Conservation (phyloP, 2,329 filamentous ascomycete genomes). For the Amesomyces nigricolor region DNA sequence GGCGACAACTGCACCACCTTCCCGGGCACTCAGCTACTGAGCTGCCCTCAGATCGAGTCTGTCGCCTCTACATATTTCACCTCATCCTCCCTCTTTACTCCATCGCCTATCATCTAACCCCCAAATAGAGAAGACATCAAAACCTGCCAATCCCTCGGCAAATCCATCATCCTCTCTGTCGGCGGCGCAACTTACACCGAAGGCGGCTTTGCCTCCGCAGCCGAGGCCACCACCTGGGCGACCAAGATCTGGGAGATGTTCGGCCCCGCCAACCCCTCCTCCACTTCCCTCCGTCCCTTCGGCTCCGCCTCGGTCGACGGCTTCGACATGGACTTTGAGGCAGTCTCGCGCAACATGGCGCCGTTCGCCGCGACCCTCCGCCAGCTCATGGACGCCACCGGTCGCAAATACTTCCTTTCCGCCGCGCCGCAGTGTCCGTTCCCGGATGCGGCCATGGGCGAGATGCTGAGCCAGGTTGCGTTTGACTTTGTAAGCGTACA, state of each 20-base stretch:
- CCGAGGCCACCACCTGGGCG: conserved; percentile 50
- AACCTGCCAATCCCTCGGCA: conserved; percentile 57
- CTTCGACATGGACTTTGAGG: conserved; percentile 73
- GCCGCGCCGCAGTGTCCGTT: conserved; percentile 65
- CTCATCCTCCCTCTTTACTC: background rate
- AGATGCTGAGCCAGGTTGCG: conserved; percentile 48
- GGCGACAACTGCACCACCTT: conserved; percentile 57
- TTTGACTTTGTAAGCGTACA: conserved; percentile 60
- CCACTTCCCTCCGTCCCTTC: conserved; percentile 56
- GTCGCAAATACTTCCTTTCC: conserved; percentile 53
- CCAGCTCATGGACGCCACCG: conserved; percentile 45
- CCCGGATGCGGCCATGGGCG: conserved; percentile 55
- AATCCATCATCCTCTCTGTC: conserved; percentile 67
- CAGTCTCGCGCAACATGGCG: conserved; percentile 51
- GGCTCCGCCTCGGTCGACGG: conserved; percentile 61
- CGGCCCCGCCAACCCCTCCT: conserved; percentile 47
- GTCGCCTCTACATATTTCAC: conserved; percentile 23
- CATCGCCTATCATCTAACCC: background rate
- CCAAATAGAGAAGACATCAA: conserved; percentile 42
- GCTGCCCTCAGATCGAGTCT: conserved; percentile 61
- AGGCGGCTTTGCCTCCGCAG: conserved; percentile 54
- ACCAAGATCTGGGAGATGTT: conserved; percentile 65
- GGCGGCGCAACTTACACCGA: conserved; percentile 66
- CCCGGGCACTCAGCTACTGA: conserved; percentile 49
- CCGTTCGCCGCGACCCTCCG: conserved; percentile 57